Conservation (phyloP, 2,329 filamentous ascomycete species). For the Aspergillus latus region DNA sequence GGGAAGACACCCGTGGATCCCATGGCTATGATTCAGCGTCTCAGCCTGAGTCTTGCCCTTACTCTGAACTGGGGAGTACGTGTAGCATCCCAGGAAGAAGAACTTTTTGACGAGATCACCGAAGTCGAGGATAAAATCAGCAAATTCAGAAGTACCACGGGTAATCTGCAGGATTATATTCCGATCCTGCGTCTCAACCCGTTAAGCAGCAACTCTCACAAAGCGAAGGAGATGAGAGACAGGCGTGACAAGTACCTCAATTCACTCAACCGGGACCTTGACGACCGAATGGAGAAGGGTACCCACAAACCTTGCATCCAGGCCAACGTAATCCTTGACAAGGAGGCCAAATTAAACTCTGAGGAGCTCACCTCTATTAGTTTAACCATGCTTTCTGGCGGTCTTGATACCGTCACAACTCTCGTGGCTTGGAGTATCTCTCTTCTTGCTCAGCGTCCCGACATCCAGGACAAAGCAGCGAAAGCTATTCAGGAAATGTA, state of each 20-base stretch:
- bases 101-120: slow-evolving; percentile 69
- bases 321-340: slow-evolving; percentile 64
- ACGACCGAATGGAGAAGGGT: slow-evolving; percentile 61
- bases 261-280: slow-evolving; percentile 58
- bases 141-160: slow-evolving; percentile 72
- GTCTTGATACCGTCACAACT: slow-evolving; percentile 66
- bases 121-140: slow-evolving; percentile 72
- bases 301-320: slow-evolving; percentile 66
- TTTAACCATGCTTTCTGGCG: slow-evolving; percentile 67
- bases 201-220: slow-evolving; percentile 58
- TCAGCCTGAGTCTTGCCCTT: slow-evolving; percentile 61
- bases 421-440: slow-evolving; percentile 65
- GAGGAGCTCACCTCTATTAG: slow-evolving; percentile 66
- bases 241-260: slow-evolving; percentile 62
- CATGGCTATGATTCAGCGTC: slow-evolving; percentile 67
- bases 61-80: slow-evolving; percentile 67
- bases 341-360: slow-evolving; percentile 61
- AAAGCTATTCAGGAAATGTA: slow-evolving; percentile 58
- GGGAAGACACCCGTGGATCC: slow-evolving; percentile 60
- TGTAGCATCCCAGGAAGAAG: slow-evolving; percentile 59
- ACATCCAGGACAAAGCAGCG: slow-evolving; percentile 62
- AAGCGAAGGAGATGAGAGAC: slow-evolving; percentile 60
- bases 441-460: slow-evolving; percentile 58
- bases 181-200: slow-evolving; percentile 69
- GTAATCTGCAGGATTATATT: slow-evolving; percentile 79